These are phyloP conservation scores for Fennellomyces sp. DNA, from an alignment of 371 early-diverging fungal species.

Conservation along the genomic window DNA sequence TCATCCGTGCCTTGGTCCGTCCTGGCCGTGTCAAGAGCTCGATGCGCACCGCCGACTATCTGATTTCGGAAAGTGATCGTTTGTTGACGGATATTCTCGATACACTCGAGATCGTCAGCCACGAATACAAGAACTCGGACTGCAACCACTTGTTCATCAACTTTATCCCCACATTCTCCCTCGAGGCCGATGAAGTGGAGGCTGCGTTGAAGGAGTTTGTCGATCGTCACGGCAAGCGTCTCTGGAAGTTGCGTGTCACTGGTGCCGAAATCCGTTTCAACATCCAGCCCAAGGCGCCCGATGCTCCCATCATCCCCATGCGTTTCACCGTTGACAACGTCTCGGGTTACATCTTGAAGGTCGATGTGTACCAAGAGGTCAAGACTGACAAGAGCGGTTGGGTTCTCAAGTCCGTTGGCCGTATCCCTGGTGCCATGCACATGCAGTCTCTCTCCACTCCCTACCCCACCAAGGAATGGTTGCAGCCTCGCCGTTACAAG, in stretches of 20 bases:
- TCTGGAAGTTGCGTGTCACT: constrained; percentile 94
- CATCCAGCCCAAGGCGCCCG: constrained; percentile 69
- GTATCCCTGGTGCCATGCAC: constrained; percentile 83
- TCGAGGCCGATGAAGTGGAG: constrained; percentile 86
- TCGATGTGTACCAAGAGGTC: constrained; percentile 92
- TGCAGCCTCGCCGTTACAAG: constrained; percentile 97
- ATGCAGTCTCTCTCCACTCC: constrained; percentile 81
- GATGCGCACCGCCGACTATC: constrained; percentile 88
- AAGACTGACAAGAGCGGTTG: constrained; percentile 72
- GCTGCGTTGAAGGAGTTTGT: constrained; percentile 87
- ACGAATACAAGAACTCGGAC: constrained; percentile 91
- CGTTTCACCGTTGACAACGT: constrained; percentile 92
- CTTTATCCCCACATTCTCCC: constrained; percentile 94
- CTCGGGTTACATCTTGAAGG: constrained; percentile 89
- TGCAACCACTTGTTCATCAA: constrained; percentile 98
- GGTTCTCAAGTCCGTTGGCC: constrained; percentile 75
- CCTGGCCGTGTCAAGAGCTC: constrained; percentile 83
- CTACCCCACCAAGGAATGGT: constrained; percentile 93
- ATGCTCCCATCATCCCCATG: constrained; percentile 78
- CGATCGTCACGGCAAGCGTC: constrained; percentile 91
- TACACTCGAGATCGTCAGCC: constrained; percentile 89
- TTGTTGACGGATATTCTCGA: constrained; percentile 92
- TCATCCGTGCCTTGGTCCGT: constrained; percentile 95
- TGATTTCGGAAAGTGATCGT: constrained; percentile 93
- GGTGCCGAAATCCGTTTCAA: constrained; percentile 95